These are phyloP conservation scores for Cyclotella baltica DNA, from an alignment of 108 stramenopile genomes.

Conservation along the genomic window DNA sequence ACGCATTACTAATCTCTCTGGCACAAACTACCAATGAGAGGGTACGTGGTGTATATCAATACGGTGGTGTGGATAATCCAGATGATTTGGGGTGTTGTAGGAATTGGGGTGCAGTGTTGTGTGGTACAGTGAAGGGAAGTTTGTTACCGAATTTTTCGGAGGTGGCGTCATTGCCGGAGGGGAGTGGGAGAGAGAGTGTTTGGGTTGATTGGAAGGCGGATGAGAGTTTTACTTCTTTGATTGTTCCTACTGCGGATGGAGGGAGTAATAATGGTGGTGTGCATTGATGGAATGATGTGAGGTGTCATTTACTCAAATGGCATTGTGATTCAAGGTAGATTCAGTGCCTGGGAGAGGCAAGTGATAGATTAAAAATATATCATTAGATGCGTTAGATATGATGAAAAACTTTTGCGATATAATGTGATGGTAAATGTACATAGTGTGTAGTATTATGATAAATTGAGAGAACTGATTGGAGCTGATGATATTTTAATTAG, in stretches of 20 bases:
- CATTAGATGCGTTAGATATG: no score
- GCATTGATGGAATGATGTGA: no score
- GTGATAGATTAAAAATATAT: no score
- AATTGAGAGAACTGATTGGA: no score
- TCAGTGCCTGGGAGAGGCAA: no score
- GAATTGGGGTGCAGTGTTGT: slow-evolving; percentile 74
- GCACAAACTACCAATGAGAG: slow-evolving; percentile 90
- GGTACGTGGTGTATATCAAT: slow-evolving; percentile 80
- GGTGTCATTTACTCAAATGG: no score
- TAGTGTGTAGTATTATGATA: no score
- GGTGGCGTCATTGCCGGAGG: slow-evolving; percentile 32
- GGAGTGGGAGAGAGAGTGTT: slow-evolving; percentile 7
- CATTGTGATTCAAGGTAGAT: no score
- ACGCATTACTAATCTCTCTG: slow-evolving; percentile 77
- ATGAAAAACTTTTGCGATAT: no score
- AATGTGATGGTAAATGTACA: no score
- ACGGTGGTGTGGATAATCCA: slow-evolving; percentile 59
- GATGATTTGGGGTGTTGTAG: slow-evolving; percentile 74
- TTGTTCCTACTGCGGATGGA: background rate
- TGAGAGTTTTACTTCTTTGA: slow-evolving; percentile 1
- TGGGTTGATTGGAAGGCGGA: slow-evolving; percentile 11
- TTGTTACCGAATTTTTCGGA: slow-evolving; percentile 58
- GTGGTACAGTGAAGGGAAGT: slow-evolving; percentile 26
- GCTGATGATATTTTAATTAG: no score
- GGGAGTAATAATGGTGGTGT: background rate